A percentile compares a stretch with the other conserved stretches of the same genome.
Evolutionary conservation across 2,329 filamentous ascomycete genomes (phyloP).

Genomic region (Rhinocladiella similis): DNA sequence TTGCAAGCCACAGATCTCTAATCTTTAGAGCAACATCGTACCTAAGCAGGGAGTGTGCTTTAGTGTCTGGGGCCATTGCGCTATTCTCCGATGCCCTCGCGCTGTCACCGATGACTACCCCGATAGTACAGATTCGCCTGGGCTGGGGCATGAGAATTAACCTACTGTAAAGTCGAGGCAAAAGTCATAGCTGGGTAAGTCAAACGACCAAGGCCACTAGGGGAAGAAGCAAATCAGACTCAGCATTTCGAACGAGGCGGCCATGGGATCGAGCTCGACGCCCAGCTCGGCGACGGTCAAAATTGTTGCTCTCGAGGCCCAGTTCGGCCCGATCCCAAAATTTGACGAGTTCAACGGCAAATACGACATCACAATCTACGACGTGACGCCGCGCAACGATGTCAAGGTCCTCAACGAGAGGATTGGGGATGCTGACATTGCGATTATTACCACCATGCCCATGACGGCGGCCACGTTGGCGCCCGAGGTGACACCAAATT

Average conservation of each 20-base stretch:
- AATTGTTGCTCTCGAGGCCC: constrained; percentile 8
- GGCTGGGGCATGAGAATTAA: too few relatives aligned
- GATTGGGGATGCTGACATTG: constrained; percentile 1
- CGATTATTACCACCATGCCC: constrained; percentile 41
- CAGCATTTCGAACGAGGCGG: neutral
- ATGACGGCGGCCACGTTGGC: constrained; percentile 41
- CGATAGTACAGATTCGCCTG: too few relatives aligned
- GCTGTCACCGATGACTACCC: neutral
- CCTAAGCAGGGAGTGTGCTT: too few relatives aligned
- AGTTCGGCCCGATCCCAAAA: constrained; percentile 1
- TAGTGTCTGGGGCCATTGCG: neutral
- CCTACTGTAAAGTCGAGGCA: too few relatives aligned
- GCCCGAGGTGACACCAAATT: constrained; percentile 36
- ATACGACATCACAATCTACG: constrained; percentile 4
- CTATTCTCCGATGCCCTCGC: neutral
- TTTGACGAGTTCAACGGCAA: neutral
- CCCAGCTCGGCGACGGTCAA: neutral
- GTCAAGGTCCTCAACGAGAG: constrained; percentile 34
- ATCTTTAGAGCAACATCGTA: too few relatives aligned
- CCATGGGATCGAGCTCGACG: neutral
- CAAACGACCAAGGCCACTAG: too few relatives aligned
- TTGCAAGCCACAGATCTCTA: too few relatives aligned
- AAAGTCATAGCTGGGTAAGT: too few relatives aligned
- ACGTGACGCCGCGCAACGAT: neutral
- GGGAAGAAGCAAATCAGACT: too few relatives aligned